Base-by-base conservation (phyloP, 2,329 filamentous ascomycete species). In the Paraconiothyrium brasiliense region DNA sequence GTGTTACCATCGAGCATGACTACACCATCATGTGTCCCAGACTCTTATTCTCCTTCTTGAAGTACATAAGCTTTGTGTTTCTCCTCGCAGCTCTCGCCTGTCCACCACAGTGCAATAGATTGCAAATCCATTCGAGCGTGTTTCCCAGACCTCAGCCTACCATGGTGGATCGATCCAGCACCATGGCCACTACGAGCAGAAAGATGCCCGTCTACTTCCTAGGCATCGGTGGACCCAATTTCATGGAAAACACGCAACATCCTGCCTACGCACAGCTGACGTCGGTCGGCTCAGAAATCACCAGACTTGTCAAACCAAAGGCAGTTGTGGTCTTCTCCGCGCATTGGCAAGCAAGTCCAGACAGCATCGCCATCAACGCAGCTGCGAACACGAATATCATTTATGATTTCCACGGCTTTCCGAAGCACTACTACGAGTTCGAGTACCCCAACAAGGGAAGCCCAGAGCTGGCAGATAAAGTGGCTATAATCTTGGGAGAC, bases 251-350 rank as follows among this genome's bases (percentile, higher is more conserved):
- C n/a, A 86, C 82, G 4, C 74, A 86, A 0, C 91, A 93, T 71
- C 88, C 89, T 1, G 91, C 87, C 10, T 92, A 90, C 69, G 74
- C 81, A 4, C 81, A 89, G 58, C 85, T 93, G 4, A 85, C 89
- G 67, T 75, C 82, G 27, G 88, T 92, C 56, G 91, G 91, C 46
- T 82, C 77, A 8, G 90, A 93, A 70, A 92, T 93, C 72, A 92
- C 89, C 0, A 81, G 85, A 32, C 86, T 87, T 63, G 86, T 92
- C 47, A 89, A 89, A 69, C 91, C 91, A 1, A 89, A 86, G 64
- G 91, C 90, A 1, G 84, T 93, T 16, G 87, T 93, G 0, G 89
- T 93, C 30, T 90, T 94, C 73, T 92, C 90, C 0, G 91, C 90
- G 0, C 91, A 94, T 76, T 93, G 91, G 91, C 88, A 92, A 78